Evolutionary conservation across 495 filamentous ascomycete species (phyloP).

Genomic region (Rostrohypoxylon terebratum): DNA sequence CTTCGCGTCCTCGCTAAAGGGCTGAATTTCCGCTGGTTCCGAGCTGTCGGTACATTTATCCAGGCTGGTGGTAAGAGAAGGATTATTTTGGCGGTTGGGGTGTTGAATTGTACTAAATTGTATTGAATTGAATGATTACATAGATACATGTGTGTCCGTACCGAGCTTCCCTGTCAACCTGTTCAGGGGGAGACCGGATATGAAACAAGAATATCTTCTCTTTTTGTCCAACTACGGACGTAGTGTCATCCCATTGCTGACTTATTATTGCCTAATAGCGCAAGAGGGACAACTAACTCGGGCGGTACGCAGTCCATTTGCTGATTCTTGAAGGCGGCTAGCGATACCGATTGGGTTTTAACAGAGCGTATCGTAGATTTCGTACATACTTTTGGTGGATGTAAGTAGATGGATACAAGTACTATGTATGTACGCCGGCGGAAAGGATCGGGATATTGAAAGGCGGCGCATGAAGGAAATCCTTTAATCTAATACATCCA

Average conservation of each 20-base stretch:
- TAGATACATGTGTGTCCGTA: not conserved
- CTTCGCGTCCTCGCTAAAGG: conserved; percentile 7
- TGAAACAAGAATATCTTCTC: conserved; percentile 24
- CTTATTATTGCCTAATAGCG: conserved; percentile 25
- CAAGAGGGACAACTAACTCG: not conserved
- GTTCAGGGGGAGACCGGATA: conserved; percentile 20
- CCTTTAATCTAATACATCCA: conserved; percentile 29
- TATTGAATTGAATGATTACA: not conserved
- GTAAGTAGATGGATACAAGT: not conserved
- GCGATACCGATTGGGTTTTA: conserved; percentile 41
- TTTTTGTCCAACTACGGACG: not conserved
- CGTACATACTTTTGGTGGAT: not conserved
- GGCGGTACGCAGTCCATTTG: conserved; percentile 26
- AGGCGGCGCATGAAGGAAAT: conserved; percentile 24
- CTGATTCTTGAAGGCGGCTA: conserved; percentile 20
- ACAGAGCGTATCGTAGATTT: not conserved
- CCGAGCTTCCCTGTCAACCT: not conserved
- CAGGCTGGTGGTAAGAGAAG: conserved; percentile 21
- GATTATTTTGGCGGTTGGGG: conserved; percentile 30
- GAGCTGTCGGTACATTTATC: conserved; percentile 28
- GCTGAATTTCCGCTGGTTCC: conserved; percentile 33
- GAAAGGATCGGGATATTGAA: conserved; percentile 17
- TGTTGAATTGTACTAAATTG: not conserved
- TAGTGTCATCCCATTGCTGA: not conserved
- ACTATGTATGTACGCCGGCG: not conserved